Base-by-base conservation (phyloP, 441 rosid genomes). In the Gossypium schwendimanii region DNA sequence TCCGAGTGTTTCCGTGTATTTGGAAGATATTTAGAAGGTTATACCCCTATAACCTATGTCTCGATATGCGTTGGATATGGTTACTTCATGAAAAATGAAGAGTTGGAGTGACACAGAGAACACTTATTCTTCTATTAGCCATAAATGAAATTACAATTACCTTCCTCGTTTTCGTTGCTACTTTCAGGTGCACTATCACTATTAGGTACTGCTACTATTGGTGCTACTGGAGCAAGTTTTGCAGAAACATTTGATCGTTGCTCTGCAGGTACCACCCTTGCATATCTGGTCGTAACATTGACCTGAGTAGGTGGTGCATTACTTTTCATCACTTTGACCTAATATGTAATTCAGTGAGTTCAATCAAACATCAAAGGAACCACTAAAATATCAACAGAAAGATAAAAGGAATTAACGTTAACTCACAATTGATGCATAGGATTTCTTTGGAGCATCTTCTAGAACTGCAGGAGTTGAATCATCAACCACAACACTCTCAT, bases 381-480 rank as follows among this genome's bases (percentile, higher is more conserved):
- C 14, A 26, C 53, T 28, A 73, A 59, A 50, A 6, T 50, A 73
- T 33, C 41, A 17, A 23, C 21, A n/a, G 24, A 1, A 66, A 28
- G 36, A 36, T 63, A 39, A 33, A n/a, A 72, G 49, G 36, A 71
- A 55, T 45, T 17, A 71, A 21, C 52, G 52, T 55, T 5, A 71
- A 86, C 98, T 89, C 71, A 95, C 98, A 49, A 93, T 84, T 63
- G 97, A 87, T 67, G 99, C 99, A 84, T 86, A 89, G 18, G 92
- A 83, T 79, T 83, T 81, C 81, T 85, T 91, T 24, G 92, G 87
- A 75, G 84, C 82, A 84, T 86, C 93, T 77, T 86, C 95, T 78
- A 60, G 89, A 45, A 76, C 69, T 39, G 59, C 77, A 47, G 91
- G 78, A 78, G 77, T 71, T 59, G 79, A 73, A 62, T 81, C 87